phyloP scores from a whole-genome alignment of 148 eudicot species.

The Camellia granthamiana region DNA sequence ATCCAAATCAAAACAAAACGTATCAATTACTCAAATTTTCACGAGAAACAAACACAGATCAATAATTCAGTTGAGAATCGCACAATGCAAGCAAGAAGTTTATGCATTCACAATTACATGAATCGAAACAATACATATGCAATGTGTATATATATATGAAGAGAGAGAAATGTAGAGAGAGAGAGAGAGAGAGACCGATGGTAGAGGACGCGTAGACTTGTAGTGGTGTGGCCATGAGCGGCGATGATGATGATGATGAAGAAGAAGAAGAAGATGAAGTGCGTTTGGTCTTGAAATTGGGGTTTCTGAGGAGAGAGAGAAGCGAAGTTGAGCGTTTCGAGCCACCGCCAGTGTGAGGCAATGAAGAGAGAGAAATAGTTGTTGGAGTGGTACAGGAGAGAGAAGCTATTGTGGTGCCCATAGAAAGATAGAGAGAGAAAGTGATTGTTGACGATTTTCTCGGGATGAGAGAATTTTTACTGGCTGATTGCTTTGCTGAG shows the following conservation, averaged over 20 bases:
- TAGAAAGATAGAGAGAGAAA: not conserved
- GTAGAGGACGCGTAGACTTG: slow-evolving; percentile 28
- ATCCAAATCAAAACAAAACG: not conserved
- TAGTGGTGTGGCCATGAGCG: slow-evolving; percentile 5
- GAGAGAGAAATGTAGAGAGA: not conserved
- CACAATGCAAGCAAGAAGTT: not conserved
- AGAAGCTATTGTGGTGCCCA: slow-evolving; percentile 7
- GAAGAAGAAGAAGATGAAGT: not conserved
- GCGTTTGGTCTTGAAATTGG: not conserved
- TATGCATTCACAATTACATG: not conserved
- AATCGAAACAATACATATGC: not conserved
- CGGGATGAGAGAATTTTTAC: not conserved
- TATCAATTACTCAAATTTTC: not conserved
- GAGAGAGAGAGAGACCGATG: slow-evolving; percentile 10
- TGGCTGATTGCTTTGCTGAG: not conserved
- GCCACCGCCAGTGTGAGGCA: not conserved
- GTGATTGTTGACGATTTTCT: not conserved
- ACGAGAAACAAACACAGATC: not conserved
- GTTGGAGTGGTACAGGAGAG: not conserved
- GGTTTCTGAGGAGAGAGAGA: not conserved
- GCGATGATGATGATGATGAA: not conserved
- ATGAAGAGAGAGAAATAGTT: not conserved
- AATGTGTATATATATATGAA: not conserved
- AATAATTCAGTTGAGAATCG: not conserved
- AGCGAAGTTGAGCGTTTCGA: not conserved